Base-by-base conservation (phyloP, 1,139 yeast species). In the Hemisphaericaspora xylanilytica region DNA sequence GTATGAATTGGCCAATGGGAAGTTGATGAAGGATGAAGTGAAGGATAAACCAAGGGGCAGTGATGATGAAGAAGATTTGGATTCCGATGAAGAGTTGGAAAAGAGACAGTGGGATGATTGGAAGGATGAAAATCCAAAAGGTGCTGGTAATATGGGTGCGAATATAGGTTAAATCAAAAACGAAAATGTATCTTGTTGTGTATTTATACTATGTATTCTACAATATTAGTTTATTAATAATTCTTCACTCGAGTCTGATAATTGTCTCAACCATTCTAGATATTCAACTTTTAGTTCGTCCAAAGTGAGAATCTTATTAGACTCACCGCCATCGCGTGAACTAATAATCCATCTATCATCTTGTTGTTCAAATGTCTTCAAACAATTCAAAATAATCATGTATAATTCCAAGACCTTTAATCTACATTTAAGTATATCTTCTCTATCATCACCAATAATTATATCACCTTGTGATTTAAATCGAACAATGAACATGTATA, bases 51-150 rank as follows among this genome's bases (percentile, higher is more conserved):
- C 39, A 1, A 46, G 48, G 21, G 52, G 31, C 37, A 63, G 43
- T 12, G 51, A 51, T 27, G 64, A 59, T 15, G 69, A 68, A 15
- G 73, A 70, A 22, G 62, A 62, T 18, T 75, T 73, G 32, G 79
- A 76, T 34, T 73, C 67, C 21, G 70, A 67, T 5, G 72, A 68
- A 18, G 78, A 73, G 43, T 49, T 63, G 22, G 80, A 78, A 52
- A 80, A 83, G 41, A 72, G 98, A 46, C 74, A 75, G 37, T 92
- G 97, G 97, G 97, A 92, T 61, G 94, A 85, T 46, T 92, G 94
- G 73, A 81, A 81, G 37, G 99, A 92, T 50, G 80, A 80, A 5
- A 80, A 89, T 56, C 87, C 92, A 1, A 81, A 79, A 58, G 96
- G 96, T 4, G 80, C 89, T 38, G 98, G 97, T 13, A 92, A 92